A percentile compares a stretch with the other conserved stretches of the same genome.
Evolutionary conservation across 1,139 yeast species (phyloP).

Genomic region (Hemisphaericaspora subhashii): DNA sequence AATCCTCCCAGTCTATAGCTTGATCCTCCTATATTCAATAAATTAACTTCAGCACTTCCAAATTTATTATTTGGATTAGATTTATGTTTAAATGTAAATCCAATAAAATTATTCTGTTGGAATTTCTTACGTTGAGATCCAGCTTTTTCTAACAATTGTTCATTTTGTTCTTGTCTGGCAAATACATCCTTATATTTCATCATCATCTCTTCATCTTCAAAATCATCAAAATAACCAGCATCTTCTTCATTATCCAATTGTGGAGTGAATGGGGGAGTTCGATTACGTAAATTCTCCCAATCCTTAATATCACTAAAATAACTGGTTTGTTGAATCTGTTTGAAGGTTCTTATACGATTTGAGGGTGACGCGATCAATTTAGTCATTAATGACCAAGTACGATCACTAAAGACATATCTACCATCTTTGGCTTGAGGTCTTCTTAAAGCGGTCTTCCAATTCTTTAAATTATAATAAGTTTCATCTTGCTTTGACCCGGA

Average conservation of each 20-base stretch:
- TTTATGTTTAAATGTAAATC: slow-evolving; percentile 93
- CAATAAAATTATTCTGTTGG: slow-evolving; percentile 69
- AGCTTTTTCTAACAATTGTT: slow-evolving; percentile 71
- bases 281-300: slow-evolving; percentile 67
- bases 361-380: slow-evolving; percentile 78
- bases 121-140: slow-evolving; percentile 26
- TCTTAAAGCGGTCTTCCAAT: slow-evolving; percentile 85
- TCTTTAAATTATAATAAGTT: slow-evolving; percentile 88
- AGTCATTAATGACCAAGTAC: slow-evolving; percentile 91
- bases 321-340: slow-evolving; percentile 74
- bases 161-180: slow-evolving; percentile 84
- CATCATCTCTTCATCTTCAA: slow-evolving; percentile 95
- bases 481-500: slow-evolving; percentile 93
- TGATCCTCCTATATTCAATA: slow-evolving; percentile 27
- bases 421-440: slow-evolving; percentile 95
- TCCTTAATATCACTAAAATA: slow-evolving; percentile 78
- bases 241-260: slow-evolving; percentile 96
- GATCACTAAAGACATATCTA: slow-evolving; percentile 86
- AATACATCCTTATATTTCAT: slow-evolving; percentile 96
- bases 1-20: slow-evolving; percentile 21
- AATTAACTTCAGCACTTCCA: slow-evolving; percentile 40
- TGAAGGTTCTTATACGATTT: slow-evolving; percentile 71
- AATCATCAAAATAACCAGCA: slow-evolving; percentile 98
- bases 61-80: slow-evolving; percentile 60
- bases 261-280: slow-evolving; percentile 93